Base-by-base conservation (phyloP, 345 rosid genomes). In the Acer saccharum region DNA sequence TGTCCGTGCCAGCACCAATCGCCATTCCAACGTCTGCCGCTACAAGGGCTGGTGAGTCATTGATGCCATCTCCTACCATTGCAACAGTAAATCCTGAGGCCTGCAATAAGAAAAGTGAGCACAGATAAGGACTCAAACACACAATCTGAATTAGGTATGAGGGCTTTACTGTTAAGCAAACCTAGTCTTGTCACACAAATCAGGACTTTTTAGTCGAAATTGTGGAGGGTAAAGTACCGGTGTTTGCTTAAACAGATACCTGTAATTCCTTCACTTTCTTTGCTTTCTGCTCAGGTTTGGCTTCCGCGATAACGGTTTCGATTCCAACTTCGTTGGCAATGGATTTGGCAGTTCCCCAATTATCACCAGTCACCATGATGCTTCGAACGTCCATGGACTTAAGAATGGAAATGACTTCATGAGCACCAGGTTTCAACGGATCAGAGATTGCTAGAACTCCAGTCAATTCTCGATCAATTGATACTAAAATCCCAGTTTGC, bases 21-120 rank as follows among this genome's bases (percentile, higher is more conserved):
- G 99, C 99, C 97, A 95, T 95, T 13, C 99, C 98, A 27, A 91
- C 98, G 44, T 95, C 96, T 43, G 99, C 97, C 14, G 96, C 96
- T 46, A 95, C 99, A 0, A 95, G 96, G 0, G 98, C 98, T 0
- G 97, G 97, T 0, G 99, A 93, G 84, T 95, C 99, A 21, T 95
- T 95, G 20, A 95, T 90, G 20, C 99, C 99, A 7, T 95, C 99
- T 2, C 99, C 99, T 44, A 95, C 98, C 99, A 95, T 95, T 43
- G 95, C 98, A 79, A 95, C 99, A 4, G 73, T 74, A 73, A 81
- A 78, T 21, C 98, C 99, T 27, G 83, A 73, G 44, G 89, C 93
- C 99, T 93, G 74, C 25, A 25, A 64, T 46, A 11, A 54, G 72
- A 73, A 23, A 61, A 52, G 63, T 43, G 17, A 32, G 23, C 32